These are phyloP conservation scores for Singerocomus inundabilis DNA, from an alignment of 1,284 basidiomycete genomes.

Conservation along the genomic window DNA sequence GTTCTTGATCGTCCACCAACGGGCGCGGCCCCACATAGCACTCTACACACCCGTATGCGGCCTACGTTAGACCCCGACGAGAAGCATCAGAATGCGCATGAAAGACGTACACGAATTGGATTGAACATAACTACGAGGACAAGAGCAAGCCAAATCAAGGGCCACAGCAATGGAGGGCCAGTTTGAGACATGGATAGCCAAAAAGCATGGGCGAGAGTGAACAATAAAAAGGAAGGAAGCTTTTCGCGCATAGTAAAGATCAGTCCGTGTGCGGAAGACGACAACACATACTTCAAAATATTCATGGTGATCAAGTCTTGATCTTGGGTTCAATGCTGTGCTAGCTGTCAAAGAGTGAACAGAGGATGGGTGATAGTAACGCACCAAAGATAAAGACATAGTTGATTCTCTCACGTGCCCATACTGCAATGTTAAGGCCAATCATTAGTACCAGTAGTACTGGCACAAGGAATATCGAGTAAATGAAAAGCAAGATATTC, in stretches of 20 bases:
- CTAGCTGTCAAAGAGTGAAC: neutral
- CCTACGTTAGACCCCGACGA: neutral
- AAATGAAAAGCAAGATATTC: conserved; percentile 75
- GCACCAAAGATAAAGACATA: conserved; percentile 89
- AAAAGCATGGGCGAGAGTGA: conserved; percentile 76
- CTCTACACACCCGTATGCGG: conserved; percentile 3
- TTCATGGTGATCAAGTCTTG: conserved; percentile 78
- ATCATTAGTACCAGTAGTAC: conserved; percentile 78
- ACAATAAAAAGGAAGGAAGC: conserved; percentile 78
- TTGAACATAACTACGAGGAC: conserved; percentile 63
- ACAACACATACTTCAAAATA: conserved; percentile 68
- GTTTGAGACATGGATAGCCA: conserved; percentile 78
- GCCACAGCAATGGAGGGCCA: conserved; percentile 64
- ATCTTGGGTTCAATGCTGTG: conserved; percentile 74
- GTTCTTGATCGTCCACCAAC: conserved; percentile 78
- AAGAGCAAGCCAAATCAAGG: conserved; percentile 80
- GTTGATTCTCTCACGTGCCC: conserved; percentile 79
- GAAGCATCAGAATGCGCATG: neutral
- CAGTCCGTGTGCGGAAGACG: neutral
- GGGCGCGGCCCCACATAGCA: conserved; percentile 36
- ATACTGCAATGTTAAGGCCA: conserved; percentile 79
- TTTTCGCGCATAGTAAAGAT: conserved; percentile 31
- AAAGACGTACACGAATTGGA: conserved; percentile 68
- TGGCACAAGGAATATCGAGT: conserved; percentile 74
- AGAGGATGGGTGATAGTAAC: conserved; percentile 14